phyloP scores from a whole-genome alignment of 2,329 filamentous ascomycete species.

The Botrytis tulipae region DNA sequence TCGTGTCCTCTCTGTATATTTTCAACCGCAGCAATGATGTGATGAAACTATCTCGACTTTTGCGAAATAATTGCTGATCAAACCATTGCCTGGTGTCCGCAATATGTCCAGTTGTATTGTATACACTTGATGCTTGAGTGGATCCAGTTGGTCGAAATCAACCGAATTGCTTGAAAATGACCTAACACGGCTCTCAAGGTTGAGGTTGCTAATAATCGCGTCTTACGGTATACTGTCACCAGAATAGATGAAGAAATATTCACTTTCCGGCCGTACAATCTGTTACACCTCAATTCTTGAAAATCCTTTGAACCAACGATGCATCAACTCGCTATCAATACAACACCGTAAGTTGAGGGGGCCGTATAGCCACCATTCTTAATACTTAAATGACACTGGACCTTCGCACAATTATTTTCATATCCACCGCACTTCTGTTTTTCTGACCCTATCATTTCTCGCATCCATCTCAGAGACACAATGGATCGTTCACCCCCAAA shows the following conservation, averaged over 20 bases:
- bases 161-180: background rate
- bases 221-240: background rate
- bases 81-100: background rate
- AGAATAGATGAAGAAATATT: background rate
- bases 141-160: background rate
- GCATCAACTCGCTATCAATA: background rate
- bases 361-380: background rate
- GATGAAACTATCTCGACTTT: background rate
- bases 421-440: background rate
- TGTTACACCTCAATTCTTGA: background rate
- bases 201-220: background rate
- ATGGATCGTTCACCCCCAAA: background rate
- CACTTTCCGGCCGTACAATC: background rate
- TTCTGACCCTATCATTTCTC: background rate
- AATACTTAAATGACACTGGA: background rate
- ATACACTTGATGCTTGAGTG: background rate
- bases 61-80: background rate
- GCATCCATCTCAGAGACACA: background rate
- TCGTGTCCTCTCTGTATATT: background rate
- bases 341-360: background rate
- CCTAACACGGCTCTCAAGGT: background rate
- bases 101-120: background rate
- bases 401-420: background rate
- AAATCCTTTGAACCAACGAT: background rate
- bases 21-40: background rate